These are phyloP conservation scores for Termitomyces heimii DNA, from an alignment of 768 basidiomycete species.

Conservation along the genomic window DNA sequence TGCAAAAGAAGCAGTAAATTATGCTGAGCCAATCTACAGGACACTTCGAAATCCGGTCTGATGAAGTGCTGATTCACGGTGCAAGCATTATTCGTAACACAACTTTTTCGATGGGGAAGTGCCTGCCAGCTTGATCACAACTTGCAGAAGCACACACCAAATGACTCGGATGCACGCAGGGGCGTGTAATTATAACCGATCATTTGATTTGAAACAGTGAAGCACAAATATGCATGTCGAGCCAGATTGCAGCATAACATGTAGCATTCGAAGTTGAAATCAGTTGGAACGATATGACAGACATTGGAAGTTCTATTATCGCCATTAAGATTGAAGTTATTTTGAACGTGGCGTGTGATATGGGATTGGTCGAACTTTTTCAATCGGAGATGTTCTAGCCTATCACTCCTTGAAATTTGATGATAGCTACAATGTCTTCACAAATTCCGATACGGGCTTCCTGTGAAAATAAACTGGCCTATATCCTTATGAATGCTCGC, in stretches of 20 bases:
- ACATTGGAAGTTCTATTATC: not conserved
- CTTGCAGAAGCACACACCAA: not conserved
- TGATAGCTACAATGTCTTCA: not conserved
- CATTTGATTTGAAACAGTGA: not conserved
- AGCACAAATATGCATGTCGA: not conserved
- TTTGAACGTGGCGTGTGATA: conserved; percentile 2
- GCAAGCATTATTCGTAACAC: not conserved
- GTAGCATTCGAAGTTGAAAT: not conserved
- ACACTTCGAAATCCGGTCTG: conserved; percentile 2
- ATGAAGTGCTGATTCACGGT: conserved; percentile 1
- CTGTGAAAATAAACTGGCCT: not conserved
- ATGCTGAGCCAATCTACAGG: conserved; percentile 31
- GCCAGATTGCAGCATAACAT: not conserved
- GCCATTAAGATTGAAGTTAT: not conserved
- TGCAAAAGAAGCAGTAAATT: conserved; percentile 16
- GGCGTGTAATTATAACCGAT: not conserved
- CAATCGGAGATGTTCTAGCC: not conserved
- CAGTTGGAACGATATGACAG: not conserved
- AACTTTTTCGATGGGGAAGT: not conserved
- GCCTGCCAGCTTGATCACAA: not conserved
- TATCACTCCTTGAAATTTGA: not conserved
- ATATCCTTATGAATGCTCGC: not conserved
- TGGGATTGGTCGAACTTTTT: not conserved
- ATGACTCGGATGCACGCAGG: not conserved
- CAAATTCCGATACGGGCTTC: conserved; percentile 1